Conservation (phyloP, 352 stramenopile genomes). For the Albugo laibachii region DNA sequence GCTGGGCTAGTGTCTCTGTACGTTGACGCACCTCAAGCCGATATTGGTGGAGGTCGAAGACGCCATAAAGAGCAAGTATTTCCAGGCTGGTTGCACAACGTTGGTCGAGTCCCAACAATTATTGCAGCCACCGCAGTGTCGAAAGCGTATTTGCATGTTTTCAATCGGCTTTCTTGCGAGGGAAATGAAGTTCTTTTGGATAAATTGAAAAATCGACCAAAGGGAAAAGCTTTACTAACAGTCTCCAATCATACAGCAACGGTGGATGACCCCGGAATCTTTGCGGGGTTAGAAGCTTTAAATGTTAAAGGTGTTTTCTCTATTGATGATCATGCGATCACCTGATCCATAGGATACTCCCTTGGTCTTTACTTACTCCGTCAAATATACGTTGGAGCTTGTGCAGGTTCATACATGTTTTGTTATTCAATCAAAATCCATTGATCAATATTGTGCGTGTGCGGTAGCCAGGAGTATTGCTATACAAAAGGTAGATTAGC, state of each 20-base stretch:
- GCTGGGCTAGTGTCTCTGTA: slow-evolving; percentile 17
- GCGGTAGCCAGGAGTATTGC: slow-evolving; percentile 63
- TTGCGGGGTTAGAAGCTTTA: slow-evolving; percentile 11
- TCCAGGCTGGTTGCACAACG: slow-evolving; percentile 44
- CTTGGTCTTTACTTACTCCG: slow-evolving; percentile 41
- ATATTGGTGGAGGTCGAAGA: slow-evolving; percentile 22
- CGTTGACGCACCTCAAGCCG: slow-evolving; percentile 34
- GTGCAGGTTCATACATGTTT: slow-evolving; percentile 21
- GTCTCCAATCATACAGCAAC: slow-evolving; percentile 74
- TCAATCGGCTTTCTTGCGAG: slow-evolving; percentile 28
- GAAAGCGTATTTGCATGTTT: slow-evolving; percentile 31
- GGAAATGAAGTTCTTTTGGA: slow-evolving; percentile 23
- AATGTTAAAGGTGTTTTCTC: neutral
- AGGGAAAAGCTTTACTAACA: slow-evolving; percentile 41
- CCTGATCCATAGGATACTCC: slow-evolving; percentile 26
- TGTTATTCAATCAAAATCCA: neutral
- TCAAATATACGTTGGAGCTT: slow-evolving; percentile 44
- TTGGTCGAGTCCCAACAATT: slow-evolving; percentile 31
- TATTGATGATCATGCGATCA: neutral
- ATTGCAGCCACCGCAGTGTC: slow-evolving; percentile 17
- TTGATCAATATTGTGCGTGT: neutral
- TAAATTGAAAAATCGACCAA: slow-evolving; percentile 19
- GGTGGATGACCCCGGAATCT: slow-evolving; percentile 49
- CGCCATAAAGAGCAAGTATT: slow-evolving; percentile 16
- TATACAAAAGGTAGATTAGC: slow-evolving; percentile 38